Evolutionary conservation across 2,329 filamentous ascomycete species (phyloP).

Genomic region (Remersonia thermophila): DNA sequence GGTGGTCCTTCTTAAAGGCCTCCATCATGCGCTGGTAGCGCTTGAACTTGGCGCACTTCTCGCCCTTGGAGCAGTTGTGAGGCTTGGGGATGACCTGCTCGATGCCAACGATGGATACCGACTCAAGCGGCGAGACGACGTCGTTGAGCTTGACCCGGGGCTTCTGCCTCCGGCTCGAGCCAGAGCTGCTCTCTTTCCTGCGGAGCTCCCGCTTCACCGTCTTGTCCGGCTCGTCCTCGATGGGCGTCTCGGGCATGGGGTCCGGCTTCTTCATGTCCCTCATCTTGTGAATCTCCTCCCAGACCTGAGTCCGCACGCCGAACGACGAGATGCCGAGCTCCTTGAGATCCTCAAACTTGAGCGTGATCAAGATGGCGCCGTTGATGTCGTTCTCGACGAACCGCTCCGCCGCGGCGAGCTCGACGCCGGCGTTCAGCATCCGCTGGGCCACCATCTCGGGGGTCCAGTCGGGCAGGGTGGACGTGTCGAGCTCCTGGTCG

Average conservation of each 20-base stretch:
- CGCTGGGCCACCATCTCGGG: slow-evolving; percentile 70
- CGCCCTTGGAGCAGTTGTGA: slow-evolving; percentile 75
- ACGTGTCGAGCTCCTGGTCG: slow-evolving; percentile 43
- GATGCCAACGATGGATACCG: slow-evolving; percentile 82
- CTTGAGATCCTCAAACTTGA: slow-evolving; percentile 80
- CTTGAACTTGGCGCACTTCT: slow-evolving; percentile 70
- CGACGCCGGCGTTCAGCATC: slow-evolving; percentile 76
- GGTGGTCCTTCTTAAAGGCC: slow-evolving; percentile 63
- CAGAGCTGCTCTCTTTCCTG: slow-evolving; percentile 25
- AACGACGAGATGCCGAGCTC: slow-evolving; percentile 74
- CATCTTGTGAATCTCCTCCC: slow-evolving; percentile 65
- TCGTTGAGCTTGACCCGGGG: slow-evolving; percentile 40
- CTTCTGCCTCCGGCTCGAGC: slow-evolving; percentile 27
- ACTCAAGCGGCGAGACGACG: slow-evolving; percentile 65
- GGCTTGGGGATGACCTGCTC: slow-evolving; percentile 78
- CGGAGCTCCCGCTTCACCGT: slow-evolving; percentile 35
- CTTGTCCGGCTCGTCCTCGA: slow-evolving; percentile 46
- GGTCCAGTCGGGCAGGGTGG: slow-evolving; percentile 53
- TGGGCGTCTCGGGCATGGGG: slow-evolving; percentile 44
- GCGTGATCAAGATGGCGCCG: slow-evolving; percentile 72
- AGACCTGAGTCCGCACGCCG: slow-evolving; percentile 65
- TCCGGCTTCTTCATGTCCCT: slow-evolving; percentile 42
- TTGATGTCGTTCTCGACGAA: slow-evolving; percentile 91
- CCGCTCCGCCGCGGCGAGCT: slow-evolving; percentile 62
- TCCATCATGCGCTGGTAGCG: slow-evolving; percentile 69